These are phyloP conservation scores for Sapria himalayana DNA, from an alignment of 345 rosid species.

Conservation along the genomic window DNA sequence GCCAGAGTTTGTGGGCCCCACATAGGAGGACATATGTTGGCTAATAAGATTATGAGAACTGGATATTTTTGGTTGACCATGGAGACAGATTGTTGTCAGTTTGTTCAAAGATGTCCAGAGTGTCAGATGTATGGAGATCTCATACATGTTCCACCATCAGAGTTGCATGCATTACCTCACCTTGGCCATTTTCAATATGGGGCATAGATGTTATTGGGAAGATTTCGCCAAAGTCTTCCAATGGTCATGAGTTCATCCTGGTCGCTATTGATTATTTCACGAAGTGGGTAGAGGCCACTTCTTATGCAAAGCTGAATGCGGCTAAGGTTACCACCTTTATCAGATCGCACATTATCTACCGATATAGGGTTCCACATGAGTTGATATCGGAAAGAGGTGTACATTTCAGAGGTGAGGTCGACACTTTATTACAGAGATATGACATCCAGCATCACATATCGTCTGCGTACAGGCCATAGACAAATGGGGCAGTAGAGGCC, in stretches of 20 bases:
- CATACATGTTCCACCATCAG: not conserved
- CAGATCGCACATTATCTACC: not conserved
- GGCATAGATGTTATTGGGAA: not conserved
- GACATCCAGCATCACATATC: too few relatives aligned
- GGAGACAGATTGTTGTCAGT: not conserved
- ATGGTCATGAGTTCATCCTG: conserved; percentile 3
- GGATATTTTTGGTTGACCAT: conserved; percentile 2
- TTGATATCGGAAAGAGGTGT: too few relatives aligned
- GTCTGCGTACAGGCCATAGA: not conserved
- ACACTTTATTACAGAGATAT: too few relatives aligned
- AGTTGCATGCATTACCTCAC: not conserved
- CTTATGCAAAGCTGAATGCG: not conserved
- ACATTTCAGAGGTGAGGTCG: too few relatives aligned
- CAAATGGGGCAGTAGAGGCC: conserved; percentile 1
- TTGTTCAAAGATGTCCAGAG: not conserved
- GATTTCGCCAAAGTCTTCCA: not conserved
- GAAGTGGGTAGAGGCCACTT: conserved; percentile 1
- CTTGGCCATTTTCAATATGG: conserved; percentile 6
- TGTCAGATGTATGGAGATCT: not conserved
- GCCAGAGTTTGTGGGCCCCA: not conserved
- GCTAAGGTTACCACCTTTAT: not conserved
- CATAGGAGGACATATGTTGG: not conserved
- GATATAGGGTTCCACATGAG: not conserved
- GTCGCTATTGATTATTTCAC: conserved; percentile 3
- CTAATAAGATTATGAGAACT: not conserved